phyloP scores from a whole-genome alignment of 768 basidiomycete genomes.

The Candolleomyces efflorescens region DNA sequence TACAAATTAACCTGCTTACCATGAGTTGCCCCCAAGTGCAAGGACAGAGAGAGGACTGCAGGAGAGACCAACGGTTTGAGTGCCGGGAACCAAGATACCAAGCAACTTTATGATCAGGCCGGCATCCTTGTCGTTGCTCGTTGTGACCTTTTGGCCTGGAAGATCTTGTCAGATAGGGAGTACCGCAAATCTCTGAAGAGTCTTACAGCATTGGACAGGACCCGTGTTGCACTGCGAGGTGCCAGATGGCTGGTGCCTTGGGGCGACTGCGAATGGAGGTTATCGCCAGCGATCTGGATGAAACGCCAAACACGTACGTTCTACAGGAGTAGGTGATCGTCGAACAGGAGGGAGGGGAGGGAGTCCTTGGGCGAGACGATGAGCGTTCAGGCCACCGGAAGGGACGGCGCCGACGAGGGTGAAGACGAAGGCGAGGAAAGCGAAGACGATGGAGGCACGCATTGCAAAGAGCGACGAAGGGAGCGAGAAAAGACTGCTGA shows the following conservation, averaged over 20 bases:
- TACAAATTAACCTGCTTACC: constrained; percentile 20
- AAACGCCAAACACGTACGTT: neutral
- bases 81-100: constrained; percentile 23
- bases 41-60: constrained; percentile 30
- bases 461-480: constrained; percentile 10
- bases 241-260: constrained; percentile 34
- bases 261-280: constrained; percentile 18
- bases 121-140: constrained; percentile 12
- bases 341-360: constrained; percentile 43
- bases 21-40: constrained; percentile 28
- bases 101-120: constrained; percentile 24
- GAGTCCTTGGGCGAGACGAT: constrained; percentile 51
- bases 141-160: constrained; percentile 24
- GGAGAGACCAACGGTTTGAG: constrained; percentile 26
- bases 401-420: constrained; percentile 29
- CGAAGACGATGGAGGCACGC: constrained; percentile 26
- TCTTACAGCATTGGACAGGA: constrained; percentile 38
- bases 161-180: too few relatives aligned
- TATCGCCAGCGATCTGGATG: neutral
- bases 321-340: constrained; percentile 26
- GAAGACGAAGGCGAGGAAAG: constrained; percentile 33
- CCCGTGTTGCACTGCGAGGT: constrained; percentile 38
- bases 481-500: constrained; percentile 8
- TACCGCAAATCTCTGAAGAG: neutral
- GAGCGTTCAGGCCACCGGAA: constrained; percentile 42